Evolutionary conservation across 495 filamentous ascomycete species (phyloP).

Genomic region (Choiromyces venosus): DNA sequence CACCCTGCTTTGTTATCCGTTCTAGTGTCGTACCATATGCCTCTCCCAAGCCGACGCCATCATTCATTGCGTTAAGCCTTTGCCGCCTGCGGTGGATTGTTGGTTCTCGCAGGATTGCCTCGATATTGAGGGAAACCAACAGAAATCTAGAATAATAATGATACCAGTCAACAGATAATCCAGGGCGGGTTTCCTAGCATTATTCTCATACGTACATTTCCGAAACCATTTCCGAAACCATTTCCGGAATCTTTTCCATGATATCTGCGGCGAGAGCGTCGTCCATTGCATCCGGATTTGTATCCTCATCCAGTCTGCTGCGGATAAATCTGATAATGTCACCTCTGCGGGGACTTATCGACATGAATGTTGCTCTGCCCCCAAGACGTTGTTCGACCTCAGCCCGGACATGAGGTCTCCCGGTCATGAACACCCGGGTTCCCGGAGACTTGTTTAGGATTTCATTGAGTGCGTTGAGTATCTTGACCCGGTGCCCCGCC

Average conservation of each 20-base stretch:
- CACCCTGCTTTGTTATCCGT: background rate
- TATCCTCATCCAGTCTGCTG: background rate
- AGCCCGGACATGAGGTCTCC: background rate
- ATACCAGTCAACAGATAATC: background rate
- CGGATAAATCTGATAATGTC: background rate
- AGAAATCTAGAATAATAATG: background rate
- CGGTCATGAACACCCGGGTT: background rate
- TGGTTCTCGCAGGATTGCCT: background rate
- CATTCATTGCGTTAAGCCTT: background rate
- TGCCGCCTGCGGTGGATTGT: background rate
- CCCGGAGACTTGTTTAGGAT: background rate
- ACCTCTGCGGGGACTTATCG: background rate
- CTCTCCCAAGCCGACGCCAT: background rate
- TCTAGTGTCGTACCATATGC: background rate
- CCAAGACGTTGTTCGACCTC: background rate
- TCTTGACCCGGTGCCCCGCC: background rate
- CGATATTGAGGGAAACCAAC: background rate
- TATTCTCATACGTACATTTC: background rate
- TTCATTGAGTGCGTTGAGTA: background rate
- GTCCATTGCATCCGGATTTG: background rate
- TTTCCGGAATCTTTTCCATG: background rate
- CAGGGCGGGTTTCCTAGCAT: background rate
- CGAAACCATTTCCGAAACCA: background rate
- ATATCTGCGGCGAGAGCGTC: too few relatives aligned
- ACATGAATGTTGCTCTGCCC: background rate